phyloP scores from a whole-genome alignment of 768 basidiomycete species.

The Trametes meyenii region DNA sequence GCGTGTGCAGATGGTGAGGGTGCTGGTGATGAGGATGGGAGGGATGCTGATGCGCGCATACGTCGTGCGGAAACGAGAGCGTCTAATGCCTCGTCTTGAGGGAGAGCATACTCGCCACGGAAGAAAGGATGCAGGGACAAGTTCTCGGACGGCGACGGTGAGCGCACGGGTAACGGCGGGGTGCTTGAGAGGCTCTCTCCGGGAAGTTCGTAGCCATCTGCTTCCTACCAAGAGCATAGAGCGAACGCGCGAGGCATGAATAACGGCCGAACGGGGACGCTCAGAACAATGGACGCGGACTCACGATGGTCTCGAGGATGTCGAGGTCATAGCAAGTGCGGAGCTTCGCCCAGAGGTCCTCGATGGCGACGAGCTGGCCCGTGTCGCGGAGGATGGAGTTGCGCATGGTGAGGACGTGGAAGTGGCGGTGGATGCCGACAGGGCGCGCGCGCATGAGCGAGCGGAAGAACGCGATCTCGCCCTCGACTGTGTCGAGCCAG shows the following conservation, averaged over 20 bases:
- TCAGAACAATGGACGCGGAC: neutral
- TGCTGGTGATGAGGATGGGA: constrained; percentile 61
- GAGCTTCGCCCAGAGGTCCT: constrained; percentile 78
- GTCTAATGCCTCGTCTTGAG: constrained; percentile 63
- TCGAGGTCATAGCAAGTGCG: constrained; percentile 74
- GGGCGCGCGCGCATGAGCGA: constrained; percentile 82
- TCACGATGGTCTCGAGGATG: constrained; percentile 68
- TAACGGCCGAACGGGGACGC: neutral
- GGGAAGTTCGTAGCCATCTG: constrained; percentile 42
- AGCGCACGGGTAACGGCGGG: constrained; percentile 48
- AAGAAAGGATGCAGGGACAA: constrained; percentile 73
- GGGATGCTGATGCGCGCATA: constrained; percentile 63
- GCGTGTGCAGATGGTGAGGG: constrained; percentile 40
- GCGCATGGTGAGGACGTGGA: constrained; percentile 77
- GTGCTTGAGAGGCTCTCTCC: constrained; percentile 15
- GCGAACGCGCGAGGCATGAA: neutral
- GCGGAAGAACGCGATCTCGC: constrained; percentile 85
- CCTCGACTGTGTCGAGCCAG: constrained; percentile 74
- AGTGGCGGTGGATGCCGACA: constrained; percentile 81
- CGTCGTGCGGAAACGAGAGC: constrained; percentile 63
- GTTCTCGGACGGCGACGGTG: constrained; percentile 72
- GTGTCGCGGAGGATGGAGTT: constrained; percentile 74
- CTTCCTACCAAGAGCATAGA: constrained; percentile 37
- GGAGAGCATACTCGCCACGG: constrained; percentile 65
- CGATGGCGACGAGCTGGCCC: constrained; percentile 56